Conservation (phyloP, 2,329 filamentous ascomycete genomes). For the Chaetomiaceae sp. region DNA sequence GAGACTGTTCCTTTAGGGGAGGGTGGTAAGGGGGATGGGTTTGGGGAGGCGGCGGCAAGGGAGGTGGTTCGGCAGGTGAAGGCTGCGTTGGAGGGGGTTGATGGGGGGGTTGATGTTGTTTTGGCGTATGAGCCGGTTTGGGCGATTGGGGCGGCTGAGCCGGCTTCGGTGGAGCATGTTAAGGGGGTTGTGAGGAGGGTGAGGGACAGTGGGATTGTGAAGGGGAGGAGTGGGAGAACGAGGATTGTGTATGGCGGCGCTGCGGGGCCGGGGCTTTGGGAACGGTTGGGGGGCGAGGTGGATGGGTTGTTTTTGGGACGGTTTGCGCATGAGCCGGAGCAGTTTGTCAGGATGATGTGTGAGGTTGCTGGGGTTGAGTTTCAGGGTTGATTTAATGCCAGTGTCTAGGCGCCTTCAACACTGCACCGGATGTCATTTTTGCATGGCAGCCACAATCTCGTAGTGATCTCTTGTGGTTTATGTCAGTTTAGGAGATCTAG, state of each 20-base stretch:
- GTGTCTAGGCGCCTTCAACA: too few species aligned
- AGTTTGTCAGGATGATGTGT: slow-evolving; percentile 64
- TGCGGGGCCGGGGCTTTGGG: slow-evolving; percentile 73
- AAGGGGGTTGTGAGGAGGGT: slow-evolving; percentile 63
- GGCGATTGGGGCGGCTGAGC: slow-evolving; percentile 73
- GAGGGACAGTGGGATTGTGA: slow-evolving; percentile 47
- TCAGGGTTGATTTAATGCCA: not conserved
- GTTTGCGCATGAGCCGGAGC: slow-evolving; percentile 72
- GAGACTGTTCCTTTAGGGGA: too few species aligned
- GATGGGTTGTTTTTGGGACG: slow-evolving; percentile 78
- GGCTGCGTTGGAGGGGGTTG: slow-evolving; percentile 56
- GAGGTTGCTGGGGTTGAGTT: slow-evolving; percentile 54
- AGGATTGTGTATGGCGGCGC: slow-evolving; percentile 79
- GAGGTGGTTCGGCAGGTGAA: slow-evolving; percentile 65
- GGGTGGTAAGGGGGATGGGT: slow-evolving; percentile 29
- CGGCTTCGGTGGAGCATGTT: slow-evolving; percentile 69
- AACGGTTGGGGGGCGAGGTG: slow-evolving; percentile 60
- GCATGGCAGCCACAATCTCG: not conserved
- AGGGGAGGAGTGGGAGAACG: slow-evolving; percentile 48
- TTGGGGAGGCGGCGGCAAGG: slow-evolving; percentile 54
- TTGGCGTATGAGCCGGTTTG: slow-evolving; percentile 86
- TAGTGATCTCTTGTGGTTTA: too few species aligned
- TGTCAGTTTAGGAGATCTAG: too few species aligned
- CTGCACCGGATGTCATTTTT: not conserved
- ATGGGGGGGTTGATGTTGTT: slow-evolving; percentile 61